Conservation (phyloP, 1,284 basidiomycete species). For the Malassezia vespertilionis region DNA sequence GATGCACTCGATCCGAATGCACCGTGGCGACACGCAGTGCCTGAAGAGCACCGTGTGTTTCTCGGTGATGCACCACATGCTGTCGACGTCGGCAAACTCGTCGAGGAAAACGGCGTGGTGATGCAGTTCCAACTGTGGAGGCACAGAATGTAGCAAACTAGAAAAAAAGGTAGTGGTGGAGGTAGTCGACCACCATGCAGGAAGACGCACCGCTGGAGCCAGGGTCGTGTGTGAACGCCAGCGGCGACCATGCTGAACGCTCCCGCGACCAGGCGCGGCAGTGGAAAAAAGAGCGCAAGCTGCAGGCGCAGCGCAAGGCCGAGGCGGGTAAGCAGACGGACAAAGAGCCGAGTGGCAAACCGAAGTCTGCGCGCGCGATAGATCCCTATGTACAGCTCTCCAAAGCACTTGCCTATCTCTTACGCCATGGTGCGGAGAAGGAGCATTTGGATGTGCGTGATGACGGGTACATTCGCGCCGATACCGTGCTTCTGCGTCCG, state of each 20-base stretch:
- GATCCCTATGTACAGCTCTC: slow-evolving; percentile 51
- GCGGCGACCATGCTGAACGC: too few species aligned
- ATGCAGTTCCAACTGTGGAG: slow-evolving; percentile 15
- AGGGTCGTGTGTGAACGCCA: too few species aligned
- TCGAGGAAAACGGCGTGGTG: slow-evolving; percentile 3
- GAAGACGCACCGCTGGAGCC: too few species aligned
- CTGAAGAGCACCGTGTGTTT: slow-evolving; percentile 3
- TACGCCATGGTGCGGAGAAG: slow-evolving; percentile 69
- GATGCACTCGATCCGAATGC: background rate
- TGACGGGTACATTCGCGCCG: slow-evolving; percentile 68
- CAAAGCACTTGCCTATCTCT: slow-evolving; percentile 70
- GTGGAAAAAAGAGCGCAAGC: slow-evolving; percentile 19
- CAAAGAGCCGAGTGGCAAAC: slow-evolving; percentile 15
- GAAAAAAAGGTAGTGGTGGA: background rate
- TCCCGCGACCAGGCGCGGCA: slow-evolving; percentile 23
- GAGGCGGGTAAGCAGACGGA: slow-evolving; percentile 16
- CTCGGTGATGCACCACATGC: background rate
- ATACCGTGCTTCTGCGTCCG: slow-evolving; percentile 49
- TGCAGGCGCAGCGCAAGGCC: slow-evolving; percentile 14
- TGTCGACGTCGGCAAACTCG: background rate
- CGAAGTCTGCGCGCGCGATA: slow-evolving; percentile 7
- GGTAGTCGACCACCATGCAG: too few species aligned
- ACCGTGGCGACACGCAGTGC: slow-evolving; percentile 3
- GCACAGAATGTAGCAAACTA: background rate
- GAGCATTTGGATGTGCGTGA: slow-evolving; percentile 62